Base-by-base conservation (phyloP, 1,139 yeast species). In the Zygosaccharomyces pseudobailii region DNA sequence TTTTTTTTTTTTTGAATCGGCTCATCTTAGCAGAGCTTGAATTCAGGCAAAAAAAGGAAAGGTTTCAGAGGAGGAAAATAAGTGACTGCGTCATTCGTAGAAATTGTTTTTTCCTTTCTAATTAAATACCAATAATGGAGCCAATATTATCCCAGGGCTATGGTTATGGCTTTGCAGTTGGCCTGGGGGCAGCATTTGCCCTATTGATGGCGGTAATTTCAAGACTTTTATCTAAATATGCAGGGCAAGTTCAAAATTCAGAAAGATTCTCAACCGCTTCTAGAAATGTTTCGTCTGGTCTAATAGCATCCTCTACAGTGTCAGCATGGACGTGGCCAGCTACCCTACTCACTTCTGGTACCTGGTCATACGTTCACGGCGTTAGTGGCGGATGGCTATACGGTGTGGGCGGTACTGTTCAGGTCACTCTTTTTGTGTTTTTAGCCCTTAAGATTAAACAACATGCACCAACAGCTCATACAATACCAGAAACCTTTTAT, bases 311-410 rank as follows among this genome's bases (percentile, higher is more conserved):
- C 7, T 66, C 71, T 22, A 70, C 70, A 3, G 73, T 71, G 9
- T 55, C 58, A 23, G 51, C 59, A 22, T 72, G 75, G 75, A 69
- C 73, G n/a, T 71, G 74, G 74, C 73, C 74, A 13, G 73, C 71
- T 38, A 71, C 75, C 27, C 56, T 72, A 40, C 60, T 71, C 42
- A 63, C 70, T 13, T 63, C 71, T 23, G 62, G 53, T 5, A 48
- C 50, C 1, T 50, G 50, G 50, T 41, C 52, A 6, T 52, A 52
- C 37, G 24, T 28, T 10, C 42, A 48, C 35, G 55, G 55, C 17
- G 36, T 52, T 9, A 46, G 42, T 41, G 52, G 54, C 3, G 42
- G 54, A 13, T 52, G 50, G 47, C 41, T 46, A 38, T 52, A 50
- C 36, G 53, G 49, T 8, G 49, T 50, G 3, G 50, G 54, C n/a